Base-by-base conservation (phyloP, 495 filamentous ascomycete species). In the Hypoxylon crocopeplum region DNA sequence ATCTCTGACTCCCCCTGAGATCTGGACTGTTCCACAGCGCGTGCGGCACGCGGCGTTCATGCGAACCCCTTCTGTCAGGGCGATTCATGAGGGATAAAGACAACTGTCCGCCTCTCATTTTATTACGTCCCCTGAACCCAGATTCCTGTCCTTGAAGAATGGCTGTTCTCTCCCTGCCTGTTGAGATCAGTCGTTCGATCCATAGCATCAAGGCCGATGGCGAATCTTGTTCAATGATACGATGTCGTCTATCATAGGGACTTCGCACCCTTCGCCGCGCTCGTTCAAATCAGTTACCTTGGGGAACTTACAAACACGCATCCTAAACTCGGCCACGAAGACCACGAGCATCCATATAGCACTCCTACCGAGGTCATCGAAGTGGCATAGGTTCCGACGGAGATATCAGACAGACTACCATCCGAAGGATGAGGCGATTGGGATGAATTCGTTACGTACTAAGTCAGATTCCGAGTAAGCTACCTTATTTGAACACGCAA, bases 11-110 rank as follows among this genome's bases (percentile, higher is more conserved):
- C 36, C 47, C 30, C 59, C 41, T 58, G 36, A 53, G 29, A 36
- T 37, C 39, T 48, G n/a, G 27, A 11, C 24, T 36, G 53, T 54
- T 54, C 29, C 53, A 63, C 59, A 40, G 24, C 48, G 20, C 36
- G 15, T 42, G 15, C 16, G 19, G 40, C 41, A 48, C 33, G 27
- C 47, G 44, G n/a, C 40, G 8, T 34, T 48, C 13, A 41, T 11
- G 21, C 12, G 30, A 63, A 24, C 21, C 53, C 48, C 32, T 13
- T 47, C 48, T 34, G 7, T 10, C 17, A 58, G 33, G 48, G 48
- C 25, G 16, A 7, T 8, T 19, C n/a, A 8, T 10, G 47, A 49
- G 59, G 53, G 52, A 58, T 52, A 53, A 49, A 12, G 36, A 29
- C 8, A 44, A 32, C 7, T 24, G 29, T 25, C 37, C 41, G 48